Evolutionary conservation across 169 alveolate genomes (phyloP).

Genomic region (Plasmodium cynomolgi): DNA sequence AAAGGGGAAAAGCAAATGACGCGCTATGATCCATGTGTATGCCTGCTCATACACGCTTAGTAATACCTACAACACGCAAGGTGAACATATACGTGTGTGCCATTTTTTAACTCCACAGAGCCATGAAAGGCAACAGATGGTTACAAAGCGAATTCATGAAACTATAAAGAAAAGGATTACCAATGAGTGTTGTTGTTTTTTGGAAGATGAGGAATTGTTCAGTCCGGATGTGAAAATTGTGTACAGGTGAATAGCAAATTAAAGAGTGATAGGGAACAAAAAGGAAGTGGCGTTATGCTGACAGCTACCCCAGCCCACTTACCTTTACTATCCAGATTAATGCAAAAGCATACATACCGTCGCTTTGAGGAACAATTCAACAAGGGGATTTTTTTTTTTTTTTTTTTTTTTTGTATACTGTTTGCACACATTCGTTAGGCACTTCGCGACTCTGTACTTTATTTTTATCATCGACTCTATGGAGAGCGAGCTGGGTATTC

Average conservation of each 20-base stretch:
- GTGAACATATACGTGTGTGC: not conserved
- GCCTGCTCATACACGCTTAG: not conserved
- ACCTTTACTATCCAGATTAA: not conserved
- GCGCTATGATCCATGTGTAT: not conserved
- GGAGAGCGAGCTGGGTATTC: conserved; percentile 91
- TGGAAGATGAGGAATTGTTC: conserved; percentile 81
- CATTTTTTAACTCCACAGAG: conserved; percentile 66
- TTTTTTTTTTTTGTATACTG: not conserved
- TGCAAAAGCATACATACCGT: not conserved
- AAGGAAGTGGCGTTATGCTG: not conserved
- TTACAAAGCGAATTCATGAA: conserved; percentile 79
- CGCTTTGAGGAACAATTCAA: not conserved
- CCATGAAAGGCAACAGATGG: conserved; percentile 81
- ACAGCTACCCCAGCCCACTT: not conserved
- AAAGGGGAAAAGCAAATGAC: not conserved
- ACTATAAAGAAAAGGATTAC: conserved; percentile 81
- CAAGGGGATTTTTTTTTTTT: not conserved
- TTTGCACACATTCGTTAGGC: conserved; percentile 75
- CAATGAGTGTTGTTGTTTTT: conserved; percentile 87
- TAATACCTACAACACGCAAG: conserved; percentile 6
- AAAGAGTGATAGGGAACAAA: not conserved
- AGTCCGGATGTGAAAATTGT: conserved; percentile 83
- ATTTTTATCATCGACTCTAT: conserved; percentile 90
- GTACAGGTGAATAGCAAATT: conserved; percentile 77
- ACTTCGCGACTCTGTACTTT: conserved; percentile 91